phyloP scores from a whole-genome alignment of 257 asterid genomes.

The Misopates orontium region DNA sequence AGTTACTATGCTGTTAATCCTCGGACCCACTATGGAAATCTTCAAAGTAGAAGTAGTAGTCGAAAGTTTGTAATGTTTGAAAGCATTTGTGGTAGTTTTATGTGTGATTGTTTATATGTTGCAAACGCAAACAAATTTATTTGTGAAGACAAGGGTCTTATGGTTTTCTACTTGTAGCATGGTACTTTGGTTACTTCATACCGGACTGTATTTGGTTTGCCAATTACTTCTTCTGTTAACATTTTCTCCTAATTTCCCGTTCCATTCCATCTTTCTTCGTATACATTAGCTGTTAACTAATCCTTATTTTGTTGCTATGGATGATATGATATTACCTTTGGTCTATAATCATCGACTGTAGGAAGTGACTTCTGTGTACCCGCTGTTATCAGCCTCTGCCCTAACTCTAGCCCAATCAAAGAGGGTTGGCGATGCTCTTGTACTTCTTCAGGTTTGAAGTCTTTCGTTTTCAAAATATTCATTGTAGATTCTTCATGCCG shows the following conservation, averaged over 20 bases:
- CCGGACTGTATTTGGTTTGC: background rate
- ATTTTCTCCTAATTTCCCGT: constrained; percentile 2
- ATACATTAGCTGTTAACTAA: background rate
- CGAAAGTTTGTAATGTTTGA: background rate
- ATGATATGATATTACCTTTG: constrained; percentile 26
- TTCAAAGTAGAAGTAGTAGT: background rate
- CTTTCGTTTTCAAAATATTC: background rate
- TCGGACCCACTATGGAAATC: background rate
- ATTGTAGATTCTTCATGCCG: background rate
- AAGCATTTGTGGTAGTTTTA: background rate
- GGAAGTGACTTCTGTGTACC: constrained; percentile 41
- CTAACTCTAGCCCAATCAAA: constrained; percentile 37
- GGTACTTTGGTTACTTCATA: background rate
- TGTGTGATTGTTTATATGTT: background rate
- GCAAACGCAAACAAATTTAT: background rate
- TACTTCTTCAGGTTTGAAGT: constrained; percentile 46
- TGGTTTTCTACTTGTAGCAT: background rate
- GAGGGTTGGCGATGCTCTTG: constrained; percentile 42
- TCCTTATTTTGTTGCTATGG: constrained; percentile 5
- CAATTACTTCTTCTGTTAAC: background rate
- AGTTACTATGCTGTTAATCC: background rate
- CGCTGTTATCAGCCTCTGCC: constrained; percentile 35
- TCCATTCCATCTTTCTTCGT: background rate
- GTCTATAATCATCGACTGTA: constrained; percentile 21
- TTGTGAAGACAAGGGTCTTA: background rate